A percentile compares a stretch with the other conserved stretches of the same genome.
Evolutionary conservation across 2,329 filamentous ascomycete genomes (phyloP).

Genomic region (Colletotrichum sp.): DNA sequence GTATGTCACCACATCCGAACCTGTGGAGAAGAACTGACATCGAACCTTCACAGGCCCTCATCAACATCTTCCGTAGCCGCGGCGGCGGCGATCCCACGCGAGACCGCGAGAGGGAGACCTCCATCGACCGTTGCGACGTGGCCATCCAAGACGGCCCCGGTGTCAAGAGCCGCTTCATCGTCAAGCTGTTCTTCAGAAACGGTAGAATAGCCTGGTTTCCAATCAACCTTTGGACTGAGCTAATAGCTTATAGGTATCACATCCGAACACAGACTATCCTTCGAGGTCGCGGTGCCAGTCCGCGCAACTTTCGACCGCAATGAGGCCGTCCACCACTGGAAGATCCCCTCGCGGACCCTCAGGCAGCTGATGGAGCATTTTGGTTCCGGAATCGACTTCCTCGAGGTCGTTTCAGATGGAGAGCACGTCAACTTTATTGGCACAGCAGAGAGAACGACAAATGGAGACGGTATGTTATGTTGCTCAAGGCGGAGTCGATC

Average conservation of each 20-base stretch:
- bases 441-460: constrained; percentile 80
- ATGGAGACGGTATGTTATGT: constrained; percentile 51
- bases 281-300: constrained; percentile 75
- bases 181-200: constrained; percentile 77
- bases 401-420: constrained; percentile 78
- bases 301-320: constrained; percentile 77
- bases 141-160: constrained; percentile 74
- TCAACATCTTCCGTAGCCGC: constrained; percentile 77
- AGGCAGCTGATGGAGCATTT: constrained; percentile 83
- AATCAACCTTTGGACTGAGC: no score
- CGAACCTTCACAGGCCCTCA: constrained; percentile 54
- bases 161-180: constrained; percentile 75
- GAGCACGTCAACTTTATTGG: constrained; percentile 80
- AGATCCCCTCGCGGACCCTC: constrained; percentile 72
- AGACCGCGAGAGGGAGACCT: constrained; percentile 68
- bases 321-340: constrained; percentile 73
- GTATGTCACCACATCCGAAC: constrained; percentile 40
- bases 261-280: constrained; percentile 78
- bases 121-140: constrained; percentile 78
- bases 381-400: constrained; percentile 78
- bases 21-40: neutral
- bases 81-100: constrained; percentile 60
- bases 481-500: neutral
- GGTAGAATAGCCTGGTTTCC: constrained; percentile 43
- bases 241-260: constrained; percentile 60